A percentile compares a stretch with the other conserved stretches of the same genome.
phyloP scores from a whole-genome alignment of 805 yeast species.

The Lipomyces sp. region DNA sequence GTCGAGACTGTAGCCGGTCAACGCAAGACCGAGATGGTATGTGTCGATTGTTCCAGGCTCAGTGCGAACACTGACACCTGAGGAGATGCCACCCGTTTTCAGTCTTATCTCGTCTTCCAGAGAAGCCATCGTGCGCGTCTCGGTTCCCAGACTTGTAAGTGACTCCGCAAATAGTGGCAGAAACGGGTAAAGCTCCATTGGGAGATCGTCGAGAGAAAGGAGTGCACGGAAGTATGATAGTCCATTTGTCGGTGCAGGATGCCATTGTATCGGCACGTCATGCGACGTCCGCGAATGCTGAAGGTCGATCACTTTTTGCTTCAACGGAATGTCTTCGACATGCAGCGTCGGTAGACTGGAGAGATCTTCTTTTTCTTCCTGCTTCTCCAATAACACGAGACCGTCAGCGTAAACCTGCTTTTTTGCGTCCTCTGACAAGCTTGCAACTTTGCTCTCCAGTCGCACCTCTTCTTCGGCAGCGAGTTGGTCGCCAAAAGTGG shows the following conservation, averaged over 20 bases:
- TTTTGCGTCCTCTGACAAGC: constrained; percentile 55
- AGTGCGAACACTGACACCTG: constrained; percentile 56
- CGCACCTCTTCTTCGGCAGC: constrained; percentile 56
- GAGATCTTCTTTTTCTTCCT: constrained; percentile 66
- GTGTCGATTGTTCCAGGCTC: constrained; percentile 51
- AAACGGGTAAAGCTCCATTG: constrained; percentile 60
- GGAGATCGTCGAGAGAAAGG: constrained; percentile 57
- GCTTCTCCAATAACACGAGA: constrained; percentile 55
- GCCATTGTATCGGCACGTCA: constrained; percentile 42
- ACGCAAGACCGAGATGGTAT: constrained; percentile 46
- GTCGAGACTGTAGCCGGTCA: constrained; percentile 69
- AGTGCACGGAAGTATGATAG: constrained; percentile 71
- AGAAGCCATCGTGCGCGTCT: constrained; percentile 62
- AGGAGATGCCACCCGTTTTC: constrained; percentile 78
- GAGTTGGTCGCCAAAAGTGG: constrained; percentile 50
- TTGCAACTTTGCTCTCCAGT: constrained; percentile 44
- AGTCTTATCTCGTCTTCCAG: constrained; percentile 81
- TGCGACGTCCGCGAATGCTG: constrained; percentile 34
- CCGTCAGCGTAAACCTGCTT: constrained; percentile 60
- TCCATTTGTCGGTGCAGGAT: constrained; percentile 74
- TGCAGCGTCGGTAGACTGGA: constrained; percentile 76
- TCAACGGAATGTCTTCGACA: constrained; percentile 66
- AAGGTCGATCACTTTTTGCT: constrained; percentile 43
- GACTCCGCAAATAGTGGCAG: constrained; percentile 76
- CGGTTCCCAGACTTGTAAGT: constrained; percentile 84